Conservation (phyloP, 805 yeast genomes). For the Ogataea salicorniae region DNA sequence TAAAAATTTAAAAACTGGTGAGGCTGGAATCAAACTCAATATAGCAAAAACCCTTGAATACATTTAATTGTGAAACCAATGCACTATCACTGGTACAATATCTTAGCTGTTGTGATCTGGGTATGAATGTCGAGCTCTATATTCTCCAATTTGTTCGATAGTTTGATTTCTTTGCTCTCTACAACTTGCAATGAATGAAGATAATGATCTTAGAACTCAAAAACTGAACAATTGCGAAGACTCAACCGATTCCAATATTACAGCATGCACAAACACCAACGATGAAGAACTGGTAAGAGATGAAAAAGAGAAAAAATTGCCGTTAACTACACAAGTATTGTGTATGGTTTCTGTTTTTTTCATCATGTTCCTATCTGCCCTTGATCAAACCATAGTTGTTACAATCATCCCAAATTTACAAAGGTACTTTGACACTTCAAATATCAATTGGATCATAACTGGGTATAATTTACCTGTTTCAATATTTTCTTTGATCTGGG, state of each 20-base stretch:
- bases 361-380: conserved; percentile 32
- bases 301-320: neutral
- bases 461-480: conserved; percentile 55
- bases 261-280: neutral
- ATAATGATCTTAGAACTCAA: too few species aligned
- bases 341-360: conserved; percentile 16
- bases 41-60: too few species aligned
- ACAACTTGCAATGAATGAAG: too few species aligned
- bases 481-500: conserved; percentile 50
- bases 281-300: neutral
- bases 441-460: conserved; percentile 54
- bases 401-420: conserved; percentile 49
- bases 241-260: neutral
- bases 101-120: too few species aligned
- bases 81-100: too few species aligned
- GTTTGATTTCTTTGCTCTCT: too few species aligned
- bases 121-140: too few species aligned
- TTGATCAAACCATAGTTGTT: conserved; percentile 56
- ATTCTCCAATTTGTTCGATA: too few species aligned
- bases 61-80: too few species aligned
- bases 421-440: conserved; percentile 40
- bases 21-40: too few species aligned
- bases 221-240: too few species aligned
- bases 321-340: conserved; percentile 1
- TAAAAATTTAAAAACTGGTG: too few species aligned